These are phyloP conservation scores for Fraxinus anomala DNA, from an alignment of 257 asterid species.

Conservation along the genomic window DNA sequence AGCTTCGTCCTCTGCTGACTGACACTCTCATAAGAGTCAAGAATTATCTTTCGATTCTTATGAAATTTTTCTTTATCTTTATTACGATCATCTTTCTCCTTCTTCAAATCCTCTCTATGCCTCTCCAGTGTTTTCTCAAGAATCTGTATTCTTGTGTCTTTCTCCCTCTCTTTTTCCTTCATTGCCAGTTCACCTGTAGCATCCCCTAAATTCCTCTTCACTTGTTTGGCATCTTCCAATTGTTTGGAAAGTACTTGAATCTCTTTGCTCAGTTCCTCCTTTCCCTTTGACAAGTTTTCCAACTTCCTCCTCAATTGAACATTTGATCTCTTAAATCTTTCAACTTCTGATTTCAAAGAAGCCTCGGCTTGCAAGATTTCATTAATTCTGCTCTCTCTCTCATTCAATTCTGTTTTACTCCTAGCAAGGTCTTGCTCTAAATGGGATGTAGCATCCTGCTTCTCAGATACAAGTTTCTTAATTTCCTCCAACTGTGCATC, in stretches of 20 bases:
- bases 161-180: conserved; percentile 67
- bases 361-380: conserved; percentile 63
- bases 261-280: conserved; percentile 69
- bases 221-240: conserved; percentile 72
- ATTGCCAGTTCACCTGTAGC: conserved; percentile 64
- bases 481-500: conserved; percentile 65
- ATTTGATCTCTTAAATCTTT: conserved; percentile 34
- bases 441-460: conserved; percentile 52
- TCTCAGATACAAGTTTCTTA: conserved; percentile 56
- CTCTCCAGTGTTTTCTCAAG: conserved; percentile 72
- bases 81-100: conserved; percentile 54
- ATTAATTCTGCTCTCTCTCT: conserved; percentile 60
- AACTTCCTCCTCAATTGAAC: conserved; percentile 43
- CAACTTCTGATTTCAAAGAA: conserved; percentile 57
- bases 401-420: conserved; percentile 60
- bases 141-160: conserved; percentile 69
- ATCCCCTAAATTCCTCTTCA: conserved; percentile 52
- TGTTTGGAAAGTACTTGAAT: conserved; percentile 63
- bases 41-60: conserved; percentile 44
- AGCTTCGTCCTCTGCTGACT: conserved; percentile 43
- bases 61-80: conserved; percentile 49
- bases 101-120: conserved; percentile 56
- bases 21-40: conserved; percentile 46
- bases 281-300: conserved; percentile 58
- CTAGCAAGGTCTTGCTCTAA: conserved; percentile 70